Evolutionary conservation across 177 flowering plant species (phyloP).

Genomic region (Vitis hybrid): DNA sequence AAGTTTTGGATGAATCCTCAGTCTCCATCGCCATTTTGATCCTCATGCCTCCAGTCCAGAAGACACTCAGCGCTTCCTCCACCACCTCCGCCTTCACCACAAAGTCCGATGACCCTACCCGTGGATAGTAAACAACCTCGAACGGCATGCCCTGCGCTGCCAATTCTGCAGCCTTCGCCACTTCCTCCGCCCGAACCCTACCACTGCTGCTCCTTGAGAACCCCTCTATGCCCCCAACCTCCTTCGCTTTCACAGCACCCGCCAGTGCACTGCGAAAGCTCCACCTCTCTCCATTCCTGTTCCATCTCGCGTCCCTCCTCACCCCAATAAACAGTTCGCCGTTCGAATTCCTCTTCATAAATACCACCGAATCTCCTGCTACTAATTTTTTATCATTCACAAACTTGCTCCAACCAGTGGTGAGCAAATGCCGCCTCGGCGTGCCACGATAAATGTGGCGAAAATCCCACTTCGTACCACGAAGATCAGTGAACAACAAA

Average conservation of each 20-base stretch:
- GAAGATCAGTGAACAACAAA: slow-evolving; percentile 26
- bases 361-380: slow-evolving; percentile 78
- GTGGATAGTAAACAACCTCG: slow-evolving; percentile 69
- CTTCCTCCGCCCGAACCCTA: slow-evolving; percentile 34
- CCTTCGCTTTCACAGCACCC: slow-evolving; percentile 10
- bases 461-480: slow-evolving; percentile 55
- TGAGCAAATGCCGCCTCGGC: slow-evolving; percentile 75
- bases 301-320: slow-evolving; percentile 33
- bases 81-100: slow-evolving; percentile 64
- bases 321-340: slow-evolving; percentile 57
- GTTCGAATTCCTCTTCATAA: slow-evolving; percentile 37
- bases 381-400: slow-evolving; percentile 72
- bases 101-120: slow-evolving; percentile 52
- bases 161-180: slow-evolving; percentile 38
- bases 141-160: slow-evolving; percentile 49
- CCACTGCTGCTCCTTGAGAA: slow-evolving; percentile 29
- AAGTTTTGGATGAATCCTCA: slow-evolving; percentile 54
- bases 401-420: slow-evolving; percentile 93
- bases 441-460: slow-evolving; percentile 86
- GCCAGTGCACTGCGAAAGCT: slow-evolving; percentile 1
- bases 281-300: slow-evolving; percentile 26
- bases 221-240: slow-evolving; percentile 6
- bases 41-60: slow-evolving; percentile 54
- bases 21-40: slow-evolving; percentile 69
- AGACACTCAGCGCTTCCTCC: slow-evolving; percentile 34